A percentile compares a stretch with the other conserved stretches of the same genome.
These are phyloP conservation scores for Colletotrichum aenigma DNA, from an alignment of 2,329 filamentous ascomycete species.

Conservation along the genomic window DNA sequence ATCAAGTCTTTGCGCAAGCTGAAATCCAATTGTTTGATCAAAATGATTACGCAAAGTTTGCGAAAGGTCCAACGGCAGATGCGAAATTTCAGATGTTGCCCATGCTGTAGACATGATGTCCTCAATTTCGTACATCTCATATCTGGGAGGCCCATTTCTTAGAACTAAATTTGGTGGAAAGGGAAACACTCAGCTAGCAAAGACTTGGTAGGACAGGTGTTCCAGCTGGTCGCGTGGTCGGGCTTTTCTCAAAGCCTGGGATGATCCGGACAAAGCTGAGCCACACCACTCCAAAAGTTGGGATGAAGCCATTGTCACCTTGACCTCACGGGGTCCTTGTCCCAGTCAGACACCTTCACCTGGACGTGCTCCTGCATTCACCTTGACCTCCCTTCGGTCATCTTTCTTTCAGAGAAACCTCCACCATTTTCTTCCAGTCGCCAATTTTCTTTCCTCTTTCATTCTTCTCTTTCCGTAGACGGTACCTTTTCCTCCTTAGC, in stretches of 20 bases:
- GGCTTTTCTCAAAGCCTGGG: background rate
- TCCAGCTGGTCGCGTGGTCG: slow-evolving; percentile 1
- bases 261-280: slow-evolving; percentile 10
- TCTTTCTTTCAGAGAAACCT: background rate
- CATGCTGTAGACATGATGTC: background rate
- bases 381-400: background rate
- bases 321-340: slow-evolving; percentile 14
- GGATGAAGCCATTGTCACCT: slow-evolving; percentile 20
- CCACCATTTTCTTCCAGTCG: background rate
- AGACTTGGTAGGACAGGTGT: background rate
- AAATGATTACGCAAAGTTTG: background rate
- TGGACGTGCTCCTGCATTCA: slow-evolving; percentile 9
- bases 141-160: background rate
- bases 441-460: background rate
- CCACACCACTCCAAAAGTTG: slow-evolving; percentile 15
- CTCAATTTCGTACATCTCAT: background rate
- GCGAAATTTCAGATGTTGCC: background rate
- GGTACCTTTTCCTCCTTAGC: background rate
- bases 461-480: background rate
- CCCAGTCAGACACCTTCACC: slow-evolving; percentile 10
- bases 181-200: background rate
- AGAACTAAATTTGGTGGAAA: background rate
- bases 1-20: background rate
- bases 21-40: background rate
- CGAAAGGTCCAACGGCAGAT: background rate